A percentile compares a stretch with the other conserved stretches of the same genome.
phyloP scores from a whole-genome alignment of 345 rosid genomes.

The Sisymbrium irio region DNA sequence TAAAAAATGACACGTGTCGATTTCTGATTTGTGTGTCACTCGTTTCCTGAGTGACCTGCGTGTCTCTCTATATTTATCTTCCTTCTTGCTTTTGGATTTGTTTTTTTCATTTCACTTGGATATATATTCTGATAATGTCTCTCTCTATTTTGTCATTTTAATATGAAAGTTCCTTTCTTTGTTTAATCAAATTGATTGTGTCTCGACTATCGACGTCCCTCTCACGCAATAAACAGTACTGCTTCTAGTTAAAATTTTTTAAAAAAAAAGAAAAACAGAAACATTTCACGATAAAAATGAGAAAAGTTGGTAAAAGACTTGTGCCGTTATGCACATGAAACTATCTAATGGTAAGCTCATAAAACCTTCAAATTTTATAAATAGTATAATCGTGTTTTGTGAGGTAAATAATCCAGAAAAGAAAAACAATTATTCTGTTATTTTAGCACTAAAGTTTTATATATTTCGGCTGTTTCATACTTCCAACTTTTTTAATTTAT shows the following conservation, averaged over 20 bases:
- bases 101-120: not conserved
- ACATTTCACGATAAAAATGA: not conserved
- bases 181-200: not conserved
- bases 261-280: too few species aligned
- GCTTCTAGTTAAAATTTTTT: not conserved
- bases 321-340: constrained; percentile 3
- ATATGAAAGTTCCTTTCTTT: not conserved
- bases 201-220: not conserved
- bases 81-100: not conserved
- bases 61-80: constrained; percentile 21
- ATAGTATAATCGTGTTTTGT: not conserved
- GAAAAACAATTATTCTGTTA: not conserved
- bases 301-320: not conserved
- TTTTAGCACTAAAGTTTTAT: not conserved
- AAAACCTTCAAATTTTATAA: not conserved
- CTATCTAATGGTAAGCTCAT: not conserved
- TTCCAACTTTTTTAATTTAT: not conserved
- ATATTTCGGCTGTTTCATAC: not conserved
- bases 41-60: not conserved
- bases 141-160: constrained; percentile 3
- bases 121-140: constrained; percentile 3
- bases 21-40: not conserved
- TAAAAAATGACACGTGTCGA: not conserved
- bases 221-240: not conserved
- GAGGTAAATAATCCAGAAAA: not conserved